Base-by-base conservation (phyloP, 176 grass and related monocot species). In the Miscanthus lutarioriparius region DNA sequence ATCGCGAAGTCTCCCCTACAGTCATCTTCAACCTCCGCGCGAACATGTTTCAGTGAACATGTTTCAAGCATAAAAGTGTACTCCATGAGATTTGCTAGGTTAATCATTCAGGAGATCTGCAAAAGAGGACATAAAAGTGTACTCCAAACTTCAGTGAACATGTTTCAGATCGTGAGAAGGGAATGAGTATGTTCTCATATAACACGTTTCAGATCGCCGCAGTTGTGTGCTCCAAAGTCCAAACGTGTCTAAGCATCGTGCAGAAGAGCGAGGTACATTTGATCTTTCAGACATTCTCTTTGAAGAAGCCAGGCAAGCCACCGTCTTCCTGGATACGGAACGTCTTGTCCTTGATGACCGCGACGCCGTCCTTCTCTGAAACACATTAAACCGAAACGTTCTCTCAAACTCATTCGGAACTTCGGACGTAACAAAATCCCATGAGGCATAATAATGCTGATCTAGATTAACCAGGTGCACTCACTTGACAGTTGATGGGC, bases 281-380 rank as follows among this genome's bases (percentile, higher is more conserved):
- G 30, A 7, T 27, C 11, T 0, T 69, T 86, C 67, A 90, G 84
- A 73, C 10, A 58, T 79, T 86, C 79, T 73, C 53, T 66, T 90
- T 37, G 15, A 84, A 88, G 45, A 79, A 67, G 1, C 54, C 80
- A 56, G 74, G 86, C 67, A 83, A 35, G 25, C 20, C 20, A 1
- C 36, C 75, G 4, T 67, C 44, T 7, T 45, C 19, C 12, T 58
- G 35, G 17, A 86, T 1, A 56, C 58, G 45, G 74, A 86, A 74
- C 45, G 19, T 61, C 67, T 67, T 3, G 58, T 90, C 88, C 74
- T 79, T 78, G 15, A 90, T 37, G 36, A 86, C 71, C 7, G 88
- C 74, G n/a, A 90, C 12, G 74, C 88, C 88, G 36, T 61, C 84
- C 74, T 86, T 61, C 56, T 27, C 88, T 90, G 84, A 2, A 79